A percentile compares a stretch with the other conserved stretches of the same genome.
These are phyloP conservation scores for Tagetes patula DNA, from an alignment of 129 eudicot species.

Conservation along the genomic window DNA sequence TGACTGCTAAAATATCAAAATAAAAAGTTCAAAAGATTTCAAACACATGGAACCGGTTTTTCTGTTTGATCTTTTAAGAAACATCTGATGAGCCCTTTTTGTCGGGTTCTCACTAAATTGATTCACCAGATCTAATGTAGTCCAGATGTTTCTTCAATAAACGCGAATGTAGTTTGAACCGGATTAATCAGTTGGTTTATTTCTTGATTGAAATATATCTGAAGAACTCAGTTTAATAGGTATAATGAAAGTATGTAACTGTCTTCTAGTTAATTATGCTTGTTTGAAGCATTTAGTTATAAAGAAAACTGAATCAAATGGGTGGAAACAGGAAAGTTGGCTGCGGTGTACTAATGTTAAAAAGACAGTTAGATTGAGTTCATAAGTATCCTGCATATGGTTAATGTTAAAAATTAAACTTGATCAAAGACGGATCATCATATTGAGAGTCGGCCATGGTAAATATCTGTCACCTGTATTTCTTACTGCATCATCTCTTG, in stretches of 20 bases:
- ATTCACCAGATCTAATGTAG: slow-evolving; percentile 19
- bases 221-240: slow-evolving; percentile 15
- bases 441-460: slow-evolving; percentile 9
- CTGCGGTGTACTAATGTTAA: background rate
- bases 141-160: slow-evolving; percentile 29
- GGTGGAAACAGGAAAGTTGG: background rate
- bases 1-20: slow-evolving; percentile 89
- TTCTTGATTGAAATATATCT: slow-evolving; percentile 18
- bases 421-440: slow-evolving; percentile 12
- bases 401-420: no score
- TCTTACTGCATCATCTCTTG: slow-evolving; percentile 42
- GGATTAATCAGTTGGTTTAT: slow-evolving; percentile 16
- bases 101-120: slow-evolving; percentile 11
- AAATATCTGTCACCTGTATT: slow-evolving; percentile 32
- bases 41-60: slow-evolving; percentile 14
- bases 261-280: slow-evolving; percentile 11
- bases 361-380: no score
- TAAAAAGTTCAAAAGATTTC: slow-evolving; percentile 35
- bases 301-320: background rate
- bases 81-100: slow-evolving; percentile 19
- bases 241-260: slow-evolving; percentile 3
- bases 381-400: no score
- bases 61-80: slow-evolving; percentile 13
- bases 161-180: background rate
- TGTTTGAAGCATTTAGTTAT: background rate